Evolutionary conservation across 805 yeast genomes (phyloP), one percentile per base, ranked within the genome.

Genomic region (Candida ponderosae): DNA sequence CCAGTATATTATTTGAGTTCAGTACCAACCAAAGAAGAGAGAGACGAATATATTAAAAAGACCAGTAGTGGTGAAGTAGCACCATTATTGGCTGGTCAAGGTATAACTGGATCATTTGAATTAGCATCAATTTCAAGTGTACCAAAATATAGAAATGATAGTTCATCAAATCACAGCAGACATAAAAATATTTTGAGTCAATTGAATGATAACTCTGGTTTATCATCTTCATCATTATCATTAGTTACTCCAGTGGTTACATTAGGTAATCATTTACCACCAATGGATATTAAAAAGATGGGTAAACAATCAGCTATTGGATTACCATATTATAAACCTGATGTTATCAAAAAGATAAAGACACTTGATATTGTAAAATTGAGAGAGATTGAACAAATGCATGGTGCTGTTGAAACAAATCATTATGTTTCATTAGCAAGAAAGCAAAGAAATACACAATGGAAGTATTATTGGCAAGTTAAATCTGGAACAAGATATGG

Each of bases 401-500:
- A 74, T 41, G 74, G 74, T 31, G 57, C 67, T 8, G 70, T 72
- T 21, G 66, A 66, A 23, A 43, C 68, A 17, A 71, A 71, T 45
- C 63, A 63, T 32, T 64, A 68, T 28, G 44, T 72, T 32, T 65
- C 65, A 42, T 60, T 60, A 34, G 63, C 66, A 14, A 51, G 78
- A 37, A 48, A 59, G 5, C 46, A 63, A 23, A 57, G 79, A 44
- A 54, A 58, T 20, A 60, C 56, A 33, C 74, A 66, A 49, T 74
- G 80, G 80, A 45, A 52, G 18, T 59, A 59, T 45, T 74, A 68
- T 43, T 74, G 69, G 66, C 63, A 59, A 35, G 57, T 59, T 23
- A 70, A 65, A 44, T 49, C 60, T 18, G 76, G 77, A 13, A 45
- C 56, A 5, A 62, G 62, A 9, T 42, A 57, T 13, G 66, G 63